Base-by-base conservation (phyloP, 2,329 filamentous ascomycete genomes). In the Aspergillus udagawae region DNA sequence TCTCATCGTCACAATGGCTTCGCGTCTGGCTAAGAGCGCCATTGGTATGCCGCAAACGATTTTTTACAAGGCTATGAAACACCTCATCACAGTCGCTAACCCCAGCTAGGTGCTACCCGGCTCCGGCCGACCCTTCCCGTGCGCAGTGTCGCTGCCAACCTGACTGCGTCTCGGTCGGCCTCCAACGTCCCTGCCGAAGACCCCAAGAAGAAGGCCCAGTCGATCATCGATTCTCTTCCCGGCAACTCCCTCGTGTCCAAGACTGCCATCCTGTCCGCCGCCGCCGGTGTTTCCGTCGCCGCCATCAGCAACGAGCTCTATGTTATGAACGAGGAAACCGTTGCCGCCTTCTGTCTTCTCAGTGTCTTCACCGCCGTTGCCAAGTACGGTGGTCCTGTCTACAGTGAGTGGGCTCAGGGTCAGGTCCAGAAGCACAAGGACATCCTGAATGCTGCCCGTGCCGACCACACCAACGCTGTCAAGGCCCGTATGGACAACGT, bases 291-390 rank as follows among this genome's bases (percentile, higher is more conserved):
- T 70, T 92, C 90, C 72, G 85, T 96, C 77, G 96, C 94, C 75
- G 94, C 92, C 73, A 92, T 99, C 81, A 95, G 90, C 87, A 99
- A 96, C 82, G 94, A 99, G 86, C 92, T 97, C 83, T 97, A 97
- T 81, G 92, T 99, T 76, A 85, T 99, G 80, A 99, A 99, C 83
- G 94, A 99, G 85, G 94, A 99, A 84, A 90, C 92, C 63, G 90
- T 99, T 75, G 90, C 96, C 73, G 90, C 91, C 66, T 86, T 99
- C 81, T 94, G 90, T 78, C 84, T 99, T 71, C 82, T 97, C 74
- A 91, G 89, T 75, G 90, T 97, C 75, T 99, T 96, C 89, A 88
- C 83, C 73, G 91, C 87, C 62, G 84, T 96, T 70, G 93, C 91
- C 82, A 94, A 95, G 80, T 97, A 91, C 77, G 92, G 90, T 72